Evolutionary conservation across 805 yeast genomes (phyloP).

Genomic region (Ascoidea asiatica): DNA sequence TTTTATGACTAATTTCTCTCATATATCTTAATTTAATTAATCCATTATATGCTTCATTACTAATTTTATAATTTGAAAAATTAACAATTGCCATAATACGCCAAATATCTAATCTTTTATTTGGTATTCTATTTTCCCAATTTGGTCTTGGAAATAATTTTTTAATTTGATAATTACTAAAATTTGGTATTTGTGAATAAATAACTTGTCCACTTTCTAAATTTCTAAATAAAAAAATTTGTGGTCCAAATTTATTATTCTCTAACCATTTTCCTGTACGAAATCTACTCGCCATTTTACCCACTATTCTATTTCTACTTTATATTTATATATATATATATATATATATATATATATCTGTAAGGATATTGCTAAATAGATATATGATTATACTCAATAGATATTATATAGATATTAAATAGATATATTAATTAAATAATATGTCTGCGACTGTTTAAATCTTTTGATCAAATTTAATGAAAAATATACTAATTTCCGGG

Average conservation of each 20-base stretch:
- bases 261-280: slow-evolving; percentile 47
- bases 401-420: too few species aligned
- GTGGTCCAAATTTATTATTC: slow-evolving; percentile 61
- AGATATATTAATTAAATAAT: too few species aligned
- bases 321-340: too few species aligned
- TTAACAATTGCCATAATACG: slow-evolving; percentile 77
- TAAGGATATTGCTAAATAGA: too few species aligned
- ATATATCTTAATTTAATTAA: slow-evolving; percentile 59
- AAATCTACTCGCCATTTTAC: slow-evolving; percentile 20
- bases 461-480: too few species aligned
- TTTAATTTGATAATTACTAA: slow-evolving; percentile 21
- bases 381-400: too few species aligned
- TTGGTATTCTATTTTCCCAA: slow-evolving; percentile 80
- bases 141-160: slow-evolving; percentile 70
- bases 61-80: slow-evolving; percentile 43
- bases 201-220: slow-evolving; percentile 81
- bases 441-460: too few species aligned
- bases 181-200: slow-evolving; percentile 71
- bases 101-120: slow-evolving; percentile 79
- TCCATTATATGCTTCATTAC: slow-evolving; percentile 62
- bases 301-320: too few species aligned
- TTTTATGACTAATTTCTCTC: slow-evolving; percentile 49
- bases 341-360: too few species aligned
- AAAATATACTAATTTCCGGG: too few species aligned
- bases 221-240: slow-evolving; percentile 72